Evolutionary conservation across 129 eudicot species (phyloP), one percentile per base, ranked within the genome.

Genomic region (Helianthus tuberosus): DNA sequence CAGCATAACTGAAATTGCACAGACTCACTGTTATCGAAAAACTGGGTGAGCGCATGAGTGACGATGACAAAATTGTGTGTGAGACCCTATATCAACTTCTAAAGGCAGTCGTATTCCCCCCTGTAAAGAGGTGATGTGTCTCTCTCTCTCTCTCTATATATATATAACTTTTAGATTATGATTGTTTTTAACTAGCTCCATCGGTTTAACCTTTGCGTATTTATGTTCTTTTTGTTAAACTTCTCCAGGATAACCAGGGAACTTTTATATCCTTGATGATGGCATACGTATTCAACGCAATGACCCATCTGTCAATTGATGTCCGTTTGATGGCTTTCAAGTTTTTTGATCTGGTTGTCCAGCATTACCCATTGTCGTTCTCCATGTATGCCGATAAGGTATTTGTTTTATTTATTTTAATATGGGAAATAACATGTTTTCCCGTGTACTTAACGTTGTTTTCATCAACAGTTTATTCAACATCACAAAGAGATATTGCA

Each of bases 11-110:
- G 68, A 90, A 83, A 82, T 73, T 70, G 77, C 97, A 94, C 86
- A 90, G 88, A 51, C 88, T 90, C 59, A 83, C 93, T 64, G 84
- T 83, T 62, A 82, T 94, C 4, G 98, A 90, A 81, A 94, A 94
- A 82, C 80, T 94, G 81, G 97, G 98, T 66, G 98, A 94, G 75
- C 96, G 98, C 17, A 90, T 94, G 80, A 86, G 85, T 76, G 98
- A 94, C 71, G 97, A 90, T 72, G 98, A 94, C 82, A 90, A 78
- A 73, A 27, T 88, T 63, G 97, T 94, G 52, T 97, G 98, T 46
- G 98, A 94, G 78, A 85, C 93, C 38, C 83, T 94, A 16, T 88
- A 77, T 85, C 97, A 94, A 74, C 96, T 94, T 77, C 68, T 94
- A 41, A 94, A 94, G 83, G 72, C 89, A 16, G 91, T 90, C 7